These are phyloP conservation scores for Hygrocybe punicea DNA, from an alignment of 768 basidiomycete species.

Conservation along the genomic window DNA sequence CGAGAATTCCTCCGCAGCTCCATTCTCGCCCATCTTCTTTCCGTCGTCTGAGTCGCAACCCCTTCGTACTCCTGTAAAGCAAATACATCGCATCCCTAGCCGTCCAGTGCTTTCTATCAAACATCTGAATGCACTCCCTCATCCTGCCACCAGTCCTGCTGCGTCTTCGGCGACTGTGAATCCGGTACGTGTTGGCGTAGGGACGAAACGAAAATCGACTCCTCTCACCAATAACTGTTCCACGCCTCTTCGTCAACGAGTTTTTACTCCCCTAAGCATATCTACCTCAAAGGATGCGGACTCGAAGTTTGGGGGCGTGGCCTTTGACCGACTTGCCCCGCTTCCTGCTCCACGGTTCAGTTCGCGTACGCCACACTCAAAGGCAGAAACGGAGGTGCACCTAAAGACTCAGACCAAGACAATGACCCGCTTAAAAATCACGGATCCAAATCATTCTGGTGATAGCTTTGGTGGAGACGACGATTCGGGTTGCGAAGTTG, in stretches of 20 bases:
- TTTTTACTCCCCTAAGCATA: conserved; percentile 49
- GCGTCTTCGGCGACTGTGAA: conserved; percentile 22
- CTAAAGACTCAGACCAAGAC: conserved; percentile 58
- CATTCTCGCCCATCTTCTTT: conserved; percentile 38
- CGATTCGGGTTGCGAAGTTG: conserved; percentile 54
- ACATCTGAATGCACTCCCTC: conserved; percentile 28
- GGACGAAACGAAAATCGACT: conserved; percentile 66
- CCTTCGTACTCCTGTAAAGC: conserved; percentile 61
- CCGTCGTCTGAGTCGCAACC: conserved; percentile 46
- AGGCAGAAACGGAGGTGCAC: conserved; percentile 52
- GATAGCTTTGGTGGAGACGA: conserved; percentile 42
- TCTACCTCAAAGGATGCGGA: conserved; percentile 35
- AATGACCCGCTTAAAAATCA: conserved; percentile 56
- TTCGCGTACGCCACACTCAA: conserved; percentile 48
- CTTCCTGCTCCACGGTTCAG: conserved; percentile 51
- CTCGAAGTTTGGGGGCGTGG: conserved; percentile 35
- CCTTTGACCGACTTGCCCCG: conserved; percentile 54
- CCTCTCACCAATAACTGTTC: conserved; percentile 33
- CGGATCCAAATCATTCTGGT: conserved; percentile 49
- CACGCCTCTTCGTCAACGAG: conserved; percentile 55
- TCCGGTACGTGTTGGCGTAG: conserved; percentile 39
- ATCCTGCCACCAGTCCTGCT: conserved; percentile 20
- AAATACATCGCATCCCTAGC: conserved; percentile 37
- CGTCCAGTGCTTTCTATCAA: conserved; percentile 44
- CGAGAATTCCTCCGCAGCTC: conserved; percentile 42